Conservation (phyloP, 805 yeast genomes). For the Pichia occidentalis region DNA sequence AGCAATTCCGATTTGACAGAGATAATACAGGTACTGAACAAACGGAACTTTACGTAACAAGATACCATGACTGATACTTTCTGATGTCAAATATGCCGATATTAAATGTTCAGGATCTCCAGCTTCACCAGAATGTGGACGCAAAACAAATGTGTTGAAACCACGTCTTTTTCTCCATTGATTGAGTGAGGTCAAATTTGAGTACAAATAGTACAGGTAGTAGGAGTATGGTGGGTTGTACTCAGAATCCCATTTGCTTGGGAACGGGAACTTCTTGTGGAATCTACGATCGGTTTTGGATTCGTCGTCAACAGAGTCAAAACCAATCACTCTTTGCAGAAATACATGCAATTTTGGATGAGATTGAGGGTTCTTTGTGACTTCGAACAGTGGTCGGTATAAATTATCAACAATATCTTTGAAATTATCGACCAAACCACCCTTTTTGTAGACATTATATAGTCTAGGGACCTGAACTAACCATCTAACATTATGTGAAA, state of each 20-base stretch:
- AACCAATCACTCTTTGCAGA: slow-evolving; percentile 91
- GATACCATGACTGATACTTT: slow-evolving; percentile 94
- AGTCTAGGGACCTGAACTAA: slow-evolving; percentile 90
- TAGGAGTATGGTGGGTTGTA: slow-evolving; percentile 97
- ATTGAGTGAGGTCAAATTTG: slow-evolving; percentile 81
- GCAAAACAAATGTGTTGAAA: slow-evolving; percentile 82
- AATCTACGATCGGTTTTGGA: slow-evolving; percentile 82
- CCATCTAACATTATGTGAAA: slow-evolving; percentile 96
- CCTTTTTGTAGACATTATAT: slow-evolving; percentile 79
- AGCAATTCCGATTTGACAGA: slow-evolving; percentile 95
- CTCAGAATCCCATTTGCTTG: slow-evolving; percentile 69
- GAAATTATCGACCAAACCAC: slow-evolving; percentile 63
- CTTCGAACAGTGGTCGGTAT: slow-evolving; percentile 87
- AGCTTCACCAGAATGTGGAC: slow-evolving; percentile 99
- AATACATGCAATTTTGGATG: slow-evolving; percentile 91
- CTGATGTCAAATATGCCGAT: slow-evolving; percentile 80
- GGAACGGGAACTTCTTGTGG: slow-evolving; percentile 79
- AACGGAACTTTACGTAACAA: slow-evolving; percentile 88
- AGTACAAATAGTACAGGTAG: slow-evolving; percentile 81
- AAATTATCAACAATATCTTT: slow-evolving; percentile 72
- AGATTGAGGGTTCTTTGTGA: slow-evolving; percentile 70
- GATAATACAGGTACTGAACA: slow-evolving; percentile 84
- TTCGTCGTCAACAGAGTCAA: slow-evolving; percentile 98
- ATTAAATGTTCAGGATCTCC: slow-evolving; percentile 98
- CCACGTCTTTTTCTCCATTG: slow-evolving; percentile 71